Base-by-base conservation (phyloP, 116 monocot species). In the Papilionanthe hybrid region DNA sequence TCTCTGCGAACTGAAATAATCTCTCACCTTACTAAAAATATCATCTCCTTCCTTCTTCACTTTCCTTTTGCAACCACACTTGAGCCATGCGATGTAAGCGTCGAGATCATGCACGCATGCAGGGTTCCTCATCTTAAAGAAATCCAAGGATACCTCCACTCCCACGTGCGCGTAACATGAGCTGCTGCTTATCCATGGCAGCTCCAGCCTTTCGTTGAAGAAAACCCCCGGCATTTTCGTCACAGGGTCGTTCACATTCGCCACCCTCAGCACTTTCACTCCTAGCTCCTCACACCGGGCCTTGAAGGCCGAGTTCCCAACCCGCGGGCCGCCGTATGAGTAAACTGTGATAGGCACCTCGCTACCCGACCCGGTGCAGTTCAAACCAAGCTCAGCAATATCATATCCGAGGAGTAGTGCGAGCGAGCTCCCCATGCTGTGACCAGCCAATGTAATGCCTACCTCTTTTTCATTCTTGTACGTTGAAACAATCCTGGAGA, bases 341-440 rank as follows among this genome's bases (percentile, higher is more conserved):
- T 92, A 93, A 19, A 96, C 96, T 3, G 93, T 90, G 60, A 93
- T 80, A 1, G 92, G 93, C 0, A 86, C 75, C 45, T 32, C 68
- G 0, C 9, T 53, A 53, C 53, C 53, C 4, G 53, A 53, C 17
- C 15, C 79, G 53, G 63, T n/a, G 1, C 79, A 55, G 84, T 92
- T 87, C 60, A 96, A 4, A 0, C 96, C 93, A 1, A 96, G 85
- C 88, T 94, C 91, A 0, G 96, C 89, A 58, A 96, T 43, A 79
- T 96, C 96, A 67, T 96, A 96, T 17, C 87, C 96, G 18, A 94
- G 85, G 43, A 96, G 83, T 0, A 90, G 50, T 1, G 94, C 96
- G 3, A 96, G 67, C 0, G 96, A 90, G 86, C 94, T 94, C 12
- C 96, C 96, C 94, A 96, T 91, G 90, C 96, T 96, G 79, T 96